Percentiles rank a stretch among this genome's conserved stretches.
These are phyloP conservation scores for Boletus rex-veris DNA, from an alignment of 768 basidiomycete genomes.

Conservation along the genomic window DNA sequence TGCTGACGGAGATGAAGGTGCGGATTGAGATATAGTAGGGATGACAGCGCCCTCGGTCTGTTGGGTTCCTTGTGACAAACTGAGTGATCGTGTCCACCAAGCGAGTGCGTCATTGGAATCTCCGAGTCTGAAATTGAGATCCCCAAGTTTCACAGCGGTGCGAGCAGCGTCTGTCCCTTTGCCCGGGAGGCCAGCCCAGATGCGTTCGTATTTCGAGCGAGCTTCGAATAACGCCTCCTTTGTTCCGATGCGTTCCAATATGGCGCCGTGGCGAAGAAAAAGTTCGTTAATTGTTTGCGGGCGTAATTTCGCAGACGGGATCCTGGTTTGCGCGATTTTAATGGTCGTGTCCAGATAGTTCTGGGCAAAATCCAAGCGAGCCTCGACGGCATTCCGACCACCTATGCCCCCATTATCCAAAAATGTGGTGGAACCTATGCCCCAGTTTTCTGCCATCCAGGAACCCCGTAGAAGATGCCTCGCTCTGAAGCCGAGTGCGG, in stretches of 20 bases:
- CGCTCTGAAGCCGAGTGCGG: slow-evolving; percentile 57
- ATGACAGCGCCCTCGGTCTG: slow-evolving; percentile 16
- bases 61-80: slow-evolving; percentile 39
- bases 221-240: slow-evolving; percentile 49
- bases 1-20: slow-evolving; percentile 55
- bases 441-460: slow-evolving; percentile 73
- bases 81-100: slow-evolving; percentile 67
- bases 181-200: slow-evolving; percentile 46
- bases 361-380: slow-evolving; percentile 53
- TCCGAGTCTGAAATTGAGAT: slow-evolving; percentile 56
- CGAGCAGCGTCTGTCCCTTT: slow-evolving; percentile 47
- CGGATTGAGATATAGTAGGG: slow-evolving; percentile 33
- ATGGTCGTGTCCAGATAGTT: slow-evolving; percentile 51
- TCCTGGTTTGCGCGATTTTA: slow-evolving; percentile 40
- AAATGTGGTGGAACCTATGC: slow-evolving; percentile 42
- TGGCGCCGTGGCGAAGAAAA: slow-evolving; percentile 48
- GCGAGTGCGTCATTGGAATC: slow-evolving; percentile 49
- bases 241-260: slow-evolving; percentile 61
- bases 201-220: slow-evolving; percentile 53
- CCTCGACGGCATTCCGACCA: slow-evolving; percentile 46
- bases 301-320: slow-evolving; percentile 39
- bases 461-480: slow-evolving; percentile 63
- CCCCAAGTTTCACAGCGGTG: slow-evolving; percentile 63
- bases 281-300: slow-evolving; percentile 54
- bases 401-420: slow-evolving; percentile 34